Conservation (phyloP, 306 rosid genomes). For the Malus asiatica region DNA sequence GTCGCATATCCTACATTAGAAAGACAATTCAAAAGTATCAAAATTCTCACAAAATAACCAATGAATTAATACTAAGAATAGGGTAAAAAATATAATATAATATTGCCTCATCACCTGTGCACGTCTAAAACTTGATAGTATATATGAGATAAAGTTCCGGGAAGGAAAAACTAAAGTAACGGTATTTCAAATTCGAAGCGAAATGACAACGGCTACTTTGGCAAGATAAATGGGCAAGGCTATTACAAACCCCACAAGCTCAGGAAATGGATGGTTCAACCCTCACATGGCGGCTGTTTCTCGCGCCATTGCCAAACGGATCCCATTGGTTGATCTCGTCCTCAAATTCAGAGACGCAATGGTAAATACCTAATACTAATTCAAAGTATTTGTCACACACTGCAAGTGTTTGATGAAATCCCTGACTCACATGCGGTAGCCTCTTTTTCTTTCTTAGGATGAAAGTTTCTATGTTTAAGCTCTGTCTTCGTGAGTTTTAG, state of each 20-base stretch:
- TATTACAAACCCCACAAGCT: slow-evolving; percentile 7
- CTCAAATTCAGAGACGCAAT: slow-evolving; percentile 77
- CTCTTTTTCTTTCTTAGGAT: background rate
- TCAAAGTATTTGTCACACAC: background rate
- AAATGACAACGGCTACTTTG: slow-evolving; percentile 39
- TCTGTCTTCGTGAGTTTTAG: background rate
- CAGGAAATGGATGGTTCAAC: slow-evolving; percentile 39
- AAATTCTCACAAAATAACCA: too few species aligned
- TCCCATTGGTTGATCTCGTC: slow-evolving; percentile 58
- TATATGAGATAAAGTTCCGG: too few species aligned
- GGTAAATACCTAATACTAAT: slow-evolving; percentile 22
- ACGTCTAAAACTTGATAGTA: too few species aligned
- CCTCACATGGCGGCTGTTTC: slow-evolving; percentile 70
- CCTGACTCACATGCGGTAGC: background rate
- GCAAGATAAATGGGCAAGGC: slow-evolving; percentile 34
- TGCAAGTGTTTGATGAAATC: slow-evolving; percentile 29
- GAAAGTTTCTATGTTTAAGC: background rate
- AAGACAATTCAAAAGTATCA: too few species aligned
- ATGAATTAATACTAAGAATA: too few species aligned
- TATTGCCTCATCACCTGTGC: too few species aligned
- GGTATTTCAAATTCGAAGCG: background rate
- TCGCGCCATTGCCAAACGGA: slow-evolving; percentile 54
- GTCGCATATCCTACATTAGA: too few species aligned
- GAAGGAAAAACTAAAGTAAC: background rate
- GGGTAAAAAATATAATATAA: too few species aligned